Percentiles rank a stretch among this genome's conserved stretches.
phyloP scores from a whole-genome alignment of 1,284 basidiomycete genomes.

The Stygiomarasmius scandens region DNA sequence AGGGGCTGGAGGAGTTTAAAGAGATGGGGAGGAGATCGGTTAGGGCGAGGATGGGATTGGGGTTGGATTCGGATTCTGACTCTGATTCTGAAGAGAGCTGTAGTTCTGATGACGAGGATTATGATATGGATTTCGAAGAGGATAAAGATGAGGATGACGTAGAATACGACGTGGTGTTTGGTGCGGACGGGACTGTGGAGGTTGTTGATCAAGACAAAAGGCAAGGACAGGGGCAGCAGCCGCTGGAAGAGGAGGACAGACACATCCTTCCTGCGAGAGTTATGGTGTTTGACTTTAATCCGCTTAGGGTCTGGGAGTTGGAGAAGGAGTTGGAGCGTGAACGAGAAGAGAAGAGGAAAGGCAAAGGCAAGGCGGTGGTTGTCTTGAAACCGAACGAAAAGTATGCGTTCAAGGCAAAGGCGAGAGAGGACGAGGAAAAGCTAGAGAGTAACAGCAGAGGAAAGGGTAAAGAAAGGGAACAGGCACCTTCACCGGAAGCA shows the following conservation, averaged over 20 bases:
- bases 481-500: too few species aligned
- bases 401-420: too few species aligned
- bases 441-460: too few species aligned
- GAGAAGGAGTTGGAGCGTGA: constrained; percentile 9
- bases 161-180: constrained; percentile 1
- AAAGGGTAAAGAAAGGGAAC: too few species aligned
- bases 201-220: too few species aligned
- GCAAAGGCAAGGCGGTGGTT: not conserved
- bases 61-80: not conserved
- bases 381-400: too few species aligned
- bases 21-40: not conserved
- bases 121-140: constrained; percentile 12
- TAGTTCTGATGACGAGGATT: not conserved
- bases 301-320: constrained; percentile 28
- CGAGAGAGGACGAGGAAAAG: too few species aligned
- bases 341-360: not conserved
- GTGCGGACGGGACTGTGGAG: too few species aligned
- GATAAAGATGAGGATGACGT: constrained; percentile 13
- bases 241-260: constrained; percentile 7
- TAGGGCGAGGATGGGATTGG: not conserved
- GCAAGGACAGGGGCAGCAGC: too few species aligned
- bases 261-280: constrained; percentile 21
- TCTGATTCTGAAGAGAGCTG: not conserved
- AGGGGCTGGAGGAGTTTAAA: not conserved
- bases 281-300: constrained; percentile 46